phyloP scores from a whole-genome alignment of 805 yeast species.

The Yueomyces sinensis region DNA sequence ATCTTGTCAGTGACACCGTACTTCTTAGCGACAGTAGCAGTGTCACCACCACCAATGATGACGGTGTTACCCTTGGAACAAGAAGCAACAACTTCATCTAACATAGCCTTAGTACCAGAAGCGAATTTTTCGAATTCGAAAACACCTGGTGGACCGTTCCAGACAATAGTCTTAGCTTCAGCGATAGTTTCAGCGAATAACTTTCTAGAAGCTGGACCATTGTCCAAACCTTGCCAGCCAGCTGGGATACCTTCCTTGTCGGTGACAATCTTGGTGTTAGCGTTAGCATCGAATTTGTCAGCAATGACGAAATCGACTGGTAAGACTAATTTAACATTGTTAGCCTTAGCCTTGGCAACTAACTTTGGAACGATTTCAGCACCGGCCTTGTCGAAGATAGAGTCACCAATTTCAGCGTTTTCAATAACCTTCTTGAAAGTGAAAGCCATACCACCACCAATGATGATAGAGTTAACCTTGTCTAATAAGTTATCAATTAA shows the following conservation, averaged over 20 bases:
- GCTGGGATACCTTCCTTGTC: constrained; percentile 89
- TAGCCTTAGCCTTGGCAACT: constrained; percentile 91
- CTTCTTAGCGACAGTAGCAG: constrained; percentile 98
- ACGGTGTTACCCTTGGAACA: constrained; percentile 84
- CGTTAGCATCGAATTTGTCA: constrained; percentile 87
- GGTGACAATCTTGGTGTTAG: constrained; percentile 71
- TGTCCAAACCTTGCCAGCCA: constrained; percentile 90
- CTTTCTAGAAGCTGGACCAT: constrained; percentile 80
- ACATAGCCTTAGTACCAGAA: constrained; percentile 79
- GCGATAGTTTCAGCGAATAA: constrained; percentile 73
- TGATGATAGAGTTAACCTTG: constrained; percentile 87
- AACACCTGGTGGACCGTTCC: constrained; percentile 99
- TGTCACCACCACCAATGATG: constrained; percentile 97
- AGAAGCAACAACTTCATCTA: constrained; percentile 79
- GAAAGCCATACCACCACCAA: constrained; percentile 99
- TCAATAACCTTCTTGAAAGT: constrained; percentile 92
- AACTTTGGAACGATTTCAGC: constrained; percentile 88
- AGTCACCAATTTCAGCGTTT: constrained; percentile 78
- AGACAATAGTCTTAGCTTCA: constrained; percentile 92
- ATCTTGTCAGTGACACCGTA: constrained; percentile 92
- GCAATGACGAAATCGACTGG: constrained; percentile 96
- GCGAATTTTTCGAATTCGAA: constrained; percentile 93
- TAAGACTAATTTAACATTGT: constrained; percentile 83
- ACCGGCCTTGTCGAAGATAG: constrained; percentile 88
- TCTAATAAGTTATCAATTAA: constrained; percentile 92